Base-by-base conservation (phyloP, 176 grass and related monocot genomes). In the Zoysia pacifica region DNA sequence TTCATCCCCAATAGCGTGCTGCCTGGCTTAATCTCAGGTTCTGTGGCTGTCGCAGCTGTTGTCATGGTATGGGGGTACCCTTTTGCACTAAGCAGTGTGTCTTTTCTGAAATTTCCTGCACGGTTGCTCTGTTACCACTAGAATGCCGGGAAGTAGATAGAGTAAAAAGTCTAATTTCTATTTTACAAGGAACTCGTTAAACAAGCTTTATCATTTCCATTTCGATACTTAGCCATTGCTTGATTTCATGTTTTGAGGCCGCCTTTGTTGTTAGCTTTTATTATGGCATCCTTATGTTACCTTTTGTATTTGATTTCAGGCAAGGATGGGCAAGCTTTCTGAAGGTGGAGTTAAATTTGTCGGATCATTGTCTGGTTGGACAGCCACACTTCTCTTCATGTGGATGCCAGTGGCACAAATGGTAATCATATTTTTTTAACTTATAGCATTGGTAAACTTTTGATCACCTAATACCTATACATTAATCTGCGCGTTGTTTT, bases 301-400 rank as follows among this genome's bases (percentile, higher is more conserved):
- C 42, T 67, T 72, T 82, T 70, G 64, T 73, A 28, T 63, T 56
- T 72, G 62, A 63, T 79, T 89, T 64, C 78, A 99, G 96, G 92
- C 90, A 69, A 93, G 90, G 72, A 91, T 81, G 56, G 88, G 88
- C 59, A 99, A 95, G 72, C 90, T 99, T 83, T 93, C 96, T 2
- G 76, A 86, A 14, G 83, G 62, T 87, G 81, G 92, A 8, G 51
- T 40, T 44, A 86, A 75, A 48, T 88, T 95, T 81, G 90, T 95
- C 55, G 79, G 90, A 63, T 93, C 90, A 62, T 66, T 95, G 48
- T 99, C 96, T 84, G 96, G 96, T 70, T 95, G 96, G 96, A 99
- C 96, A 39, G 96, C 96, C 76, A 99, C 96, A 28, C 88, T 99
- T 89, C 90, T 99, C 39, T 99, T 99, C 86, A 99, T 95, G 96